Evolutionary conservation across 306 rosid species (phyloP).

Genomic region (Argentina anserina): DNA sequence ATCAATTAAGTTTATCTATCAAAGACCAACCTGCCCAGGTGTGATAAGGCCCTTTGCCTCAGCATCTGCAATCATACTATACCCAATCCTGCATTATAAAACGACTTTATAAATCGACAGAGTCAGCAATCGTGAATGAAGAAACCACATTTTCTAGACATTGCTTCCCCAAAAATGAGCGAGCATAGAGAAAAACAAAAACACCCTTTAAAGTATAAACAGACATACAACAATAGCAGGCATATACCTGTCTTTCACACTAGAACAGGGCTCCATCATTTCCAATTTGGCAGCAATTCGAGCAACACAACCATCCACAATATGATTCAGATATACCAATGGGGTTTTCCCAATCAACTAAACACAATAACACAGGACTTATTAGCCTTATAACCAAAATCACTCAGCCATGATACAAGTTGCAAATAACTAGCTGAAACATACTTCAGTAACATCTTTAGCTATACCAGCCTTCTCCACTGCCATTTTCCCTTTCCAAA

Average conservation of each 20-base stretch:
- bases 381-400: slow-evolving; percentile 8
- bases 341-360: slow-evolving; percentile 84
- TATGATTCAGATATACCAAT: slow-evolving; percentile 60
- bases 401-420: background rate
- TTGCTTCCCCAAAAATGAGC: background rate
- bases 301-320: slow-evolving; percentile 60
- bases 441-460: slow-evolving; percentile 68
- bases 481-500: slow-evolving; percentile 46
- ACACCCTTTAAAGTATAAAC: background rate
- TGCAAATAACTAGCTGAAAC: slow-evolving; percentile 12
- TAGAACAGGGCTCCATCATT: slow-evolving; percentile 76
- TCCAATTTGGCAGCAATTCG: slow-evolving; percentile 71
- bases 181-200: background rate
- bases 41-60: slow-evolving; percentile 66
- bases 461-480: slow-evolving; percentile 53
- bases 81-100: slow-evolving; percentile 56
- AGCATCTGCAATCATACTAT: slow-evolving; percentile 79
- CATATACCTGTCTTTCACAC: slow-evolving; percentile 69
- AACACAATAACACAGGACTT: slow-evolving; percentile 7
- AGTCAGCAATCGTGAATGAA: slow-evolving; percentile 5
- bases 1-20: background rate
- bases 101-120: background rate
- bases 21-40: slow-evolving; percentile 61
- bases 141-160: background rate
- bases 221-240: background rate